Evolutionary conservation across 768 basidiomycete genomes (phyloP).

Genomic region (Tephrocybe sp.): DNA sequence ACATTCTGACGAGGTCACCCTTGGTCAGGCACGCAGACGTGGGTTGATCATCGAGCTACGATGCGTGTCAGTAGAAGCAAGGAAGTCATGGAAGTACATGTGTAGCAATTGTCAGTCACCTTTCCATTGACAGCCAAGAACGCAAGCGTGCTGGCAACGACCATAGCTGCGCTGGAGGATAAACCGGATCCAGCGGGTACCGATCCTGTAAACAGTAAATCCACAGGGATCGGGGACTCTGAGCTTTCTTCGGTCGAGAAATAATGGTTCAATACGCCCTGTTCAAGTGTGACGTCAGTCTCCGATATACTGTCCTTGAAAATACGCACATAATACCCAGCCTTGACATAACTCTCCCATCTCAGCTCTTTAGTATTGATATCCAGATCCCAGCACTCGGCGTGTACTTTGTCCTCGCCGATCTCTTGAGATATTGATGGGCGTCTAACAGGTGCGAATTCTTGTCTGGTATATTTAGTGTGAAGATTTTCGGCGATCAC

Average conservation of each 20-base stretch:
- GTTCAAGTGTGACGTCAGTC: conserved; percentile 27
- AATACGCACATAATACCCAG: conserved; percentile 70
- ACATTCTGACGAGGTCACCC: conserved; percentile 71
- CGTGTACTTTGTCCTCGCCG: conserved; percentile 36
- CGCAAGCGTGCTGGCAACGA: conserved; percentile 80
- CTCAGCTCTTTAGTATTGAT: conserved; percentile 67
- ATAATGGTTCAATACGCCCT: conserved; percentile 70
- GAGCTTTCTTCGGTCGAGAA: conserved; percentile 30
- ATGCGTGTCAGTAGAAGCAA: not conserved
- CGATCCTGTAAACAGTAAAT: conserved; percentile 74
- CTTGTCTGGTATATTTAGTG: conserved; percentile 53
- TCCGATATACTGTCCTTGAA: not conserved
- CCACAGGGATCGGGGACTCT: conserved; percentile 53
- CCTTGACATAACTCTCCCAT: conserved; percentile 90
- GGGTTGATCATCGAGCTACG: conserved; percentile 17
- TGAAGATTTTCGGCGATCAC: conserved; percentile 65
- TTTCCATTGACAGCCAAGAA: conserved; percentile 79
- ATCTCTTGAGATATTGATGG: conserved; percentile 20
- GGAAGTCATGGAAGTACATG: too few species aligned
- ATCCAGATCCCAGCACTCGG: conserved; percentile 67
- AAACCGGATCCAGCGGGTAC: conserved; percentile 87
- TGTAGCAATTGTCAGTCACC: too few species aligned
- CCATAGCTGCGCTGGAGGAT: conserved; percentile 88
- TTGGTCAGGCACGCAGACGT: conserved; percentile 42
- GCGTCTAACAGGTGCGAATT: conserved; percentile 53